phyloP scores from a whole-genome alignment of 176 grass and related monocot genomes.

The Pontederia paniculata region DNA sequence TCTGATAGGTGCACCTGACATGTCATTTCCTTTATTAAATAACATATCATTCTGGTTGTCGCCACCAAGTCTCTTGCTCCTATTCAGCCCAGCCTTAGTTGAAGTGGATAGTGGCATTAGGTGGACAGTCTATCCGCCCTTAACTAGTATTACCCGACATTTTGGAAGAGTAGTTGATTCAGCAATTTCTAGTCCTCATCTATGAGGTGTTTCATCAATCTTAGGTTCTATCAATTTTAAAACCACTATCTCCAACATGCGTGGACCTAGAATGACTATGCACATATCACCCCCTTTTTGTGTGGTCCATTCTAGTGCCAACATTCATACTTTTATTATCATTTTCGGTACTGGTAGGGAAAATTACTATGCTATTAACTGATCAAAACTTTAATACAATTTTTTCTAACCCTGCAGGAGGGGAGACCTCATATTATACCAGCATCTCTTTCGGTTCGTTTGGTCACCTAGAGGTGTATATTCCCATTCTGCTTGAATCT shows the following conservation, averaged over 20 bases:
- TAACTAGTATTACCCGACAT: slow-evolving; percentile 15
- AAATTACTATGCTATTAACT: neutral
- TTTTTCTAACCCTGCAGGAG: neutral
- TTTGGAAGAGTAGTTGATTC: no score
- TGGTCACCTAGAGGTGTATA: neutral
- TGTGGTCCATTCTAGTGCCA: slow-evolving; percentile 5
- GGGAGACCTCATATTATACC: neutral
- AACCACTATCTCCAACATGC: no score
- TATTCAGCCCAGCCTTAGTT: slow-evolving; percentile 19
- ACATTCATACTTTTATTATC: neutral
- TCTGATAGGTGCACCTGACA: slow-evolving; percentile 15
- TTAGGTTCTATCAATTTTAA: no score
- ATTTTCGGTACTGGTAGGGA: neutral
- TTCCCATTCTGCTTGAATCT: neutral
- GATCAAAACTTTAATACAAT: neutral
- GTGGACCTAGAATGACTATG: no score
- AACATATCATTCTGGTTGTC: slow-evolving; percentile 21
- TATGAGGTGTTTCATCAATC: no score
- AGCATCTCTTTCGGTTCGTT: neutral
- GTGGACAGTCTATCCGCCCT: slow-evolving; percentile 23
- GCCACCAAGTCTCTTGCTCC: slow-evolving; percentile 24
- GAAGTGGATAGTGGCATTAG: slow-evolving; percentile 11
- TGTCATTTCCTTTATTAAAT: slow-evolving; percentile 24
- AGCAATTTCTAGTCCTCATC: no score
- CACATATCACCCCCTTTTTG: neutral